Conservation (phyloP, 805 yeast genomes). For the Clavispora phyllophila region DNA sequence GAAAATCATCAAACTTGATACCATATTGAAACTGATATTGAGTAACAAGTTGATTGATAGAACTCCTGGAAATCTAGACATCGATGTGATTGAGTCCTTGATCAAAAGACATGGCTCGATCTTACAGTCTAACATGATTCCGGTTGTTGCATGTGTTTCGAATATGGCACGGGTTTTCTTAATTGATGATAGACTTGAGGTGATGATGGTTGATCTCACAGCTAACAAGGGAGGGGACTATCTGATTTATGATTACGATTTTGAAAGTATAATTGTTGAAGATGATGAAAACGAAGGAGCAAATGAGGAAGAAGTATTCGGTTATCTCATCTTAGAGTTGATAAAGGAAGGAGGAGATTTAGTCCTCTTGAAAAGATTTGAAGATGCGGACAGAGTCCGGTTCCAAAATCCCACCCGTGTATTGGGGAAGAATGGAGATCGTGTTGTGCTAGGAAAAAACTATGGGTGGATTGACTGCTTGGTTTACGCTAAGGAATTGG, state of each 20-base stretch:
- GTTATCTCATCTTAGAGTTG: constrained; percentile 62
- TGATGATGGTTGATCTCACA: constrained; percentile 34
- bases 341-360: constrained; percentile 48
- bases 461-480: constrained; percentile 69
- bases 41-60: constrained; percentile 21
- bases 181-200: constrained; percentile 25
- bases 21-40: constrained; percentile 32
- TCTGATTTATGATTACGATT: constrained; percentile 78
- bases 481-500: constrained; percentile 57
- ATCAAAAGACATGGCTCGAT: constrained; percentile 18
- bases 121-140: constrained; percentile 19
- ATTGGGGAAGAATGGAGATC: constrained; percentile 20
- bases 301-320: constrained; percentile 44
- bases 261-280: constrained; percentile 32
- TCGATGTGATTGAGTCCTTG: constrained; percentile 27
- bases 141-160: constrained; percentile 36
- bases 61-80: constrained; percentile 17
- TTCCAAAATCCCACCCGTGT: constrained; percentile 22
- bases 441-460: constrained; percentile 40
- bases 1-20: constrained; percentile 38
- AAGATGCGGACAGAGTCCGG: constrained; percentile 33
- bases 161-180: constrained; percentile 38
- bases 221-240: constrained; percentile 38
- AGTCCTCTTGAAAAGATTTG: constrained; percentile 42
- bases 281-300: constrained; percentile 6